These are phyloP conservation scores for Trametes gibbosa DNA, from an alignment of 768 basidiomycete species.

Conservation along the genomic window DNA sequence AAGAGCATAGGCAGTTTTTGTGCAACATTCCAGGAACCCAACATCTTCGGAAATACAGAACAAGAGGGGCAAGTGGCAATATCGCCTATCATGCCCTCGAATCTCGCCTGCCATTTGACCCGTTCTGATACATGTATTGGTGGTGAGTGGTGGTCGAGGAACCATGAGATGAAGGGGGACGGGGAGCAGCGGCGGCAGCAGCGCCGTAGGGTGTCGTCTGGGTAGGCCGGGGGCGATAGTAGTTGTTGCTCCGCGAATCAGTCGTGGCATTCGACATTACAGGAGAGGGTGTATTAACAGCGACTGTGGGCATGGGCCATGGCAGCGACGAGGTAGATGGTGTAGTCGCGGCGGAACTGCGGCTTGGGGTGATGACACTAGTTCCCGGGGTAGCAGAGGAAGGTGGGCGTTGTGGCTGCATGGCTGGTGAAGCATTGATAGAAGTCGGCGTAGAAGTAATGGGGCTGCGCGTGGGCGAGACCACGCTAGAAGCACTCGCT, in stretches of 20 bases:
- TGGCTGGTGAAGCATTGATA: constrained; percentile 46
- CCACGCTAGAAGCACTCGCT: constrained; percentile 21
- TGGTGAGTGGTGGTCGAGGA: constrained; percentile 13
- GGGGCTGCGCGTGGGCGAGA: constrained; percentile 33
- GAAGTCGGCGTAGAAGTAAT: constrained; percentile 39
- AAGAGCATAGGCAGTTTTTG: constrained; percentile 1
- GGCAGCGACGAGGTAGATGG: constrained; percentile 37
- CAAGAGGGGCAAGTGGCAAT: neutral
- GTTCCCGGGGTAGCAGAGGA: constrained; percentile 17
- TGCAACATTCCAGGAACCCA: neutral
- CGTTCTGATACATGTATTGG: constrained; percentile 28
- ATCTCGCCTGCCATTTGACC: constrained; percentile 3
- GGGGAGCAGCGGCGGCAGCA: constrained; percentile 12
- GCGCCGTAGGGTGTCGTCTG: constrained; percentile 20
- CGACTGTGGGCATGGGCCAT: constrained; percentile 75
- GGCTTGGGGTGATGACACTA: constrained; percentile 7
- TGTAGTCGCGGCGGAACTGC: constrained; percentile 22
- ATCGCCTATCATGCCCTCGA: constrained; percentile 11
- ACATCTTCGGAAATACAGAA: no score
- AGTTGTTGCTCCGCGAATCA: constrained; percentile 41
- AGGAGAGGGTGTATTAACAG: constrained; percentile 55
- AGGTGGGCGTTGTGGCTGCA: constrained; percentile 43
- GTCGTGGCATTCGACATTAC: constrained; percentile 43
- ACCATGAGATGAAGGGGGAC: constrained; percentile 21
- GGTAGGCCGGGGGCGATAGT: constrained; percentile 52